Base-by-base conservation (phyloP, 495 filamentous ascomycete genomes). In the Penicillium nucicola region DNA sequence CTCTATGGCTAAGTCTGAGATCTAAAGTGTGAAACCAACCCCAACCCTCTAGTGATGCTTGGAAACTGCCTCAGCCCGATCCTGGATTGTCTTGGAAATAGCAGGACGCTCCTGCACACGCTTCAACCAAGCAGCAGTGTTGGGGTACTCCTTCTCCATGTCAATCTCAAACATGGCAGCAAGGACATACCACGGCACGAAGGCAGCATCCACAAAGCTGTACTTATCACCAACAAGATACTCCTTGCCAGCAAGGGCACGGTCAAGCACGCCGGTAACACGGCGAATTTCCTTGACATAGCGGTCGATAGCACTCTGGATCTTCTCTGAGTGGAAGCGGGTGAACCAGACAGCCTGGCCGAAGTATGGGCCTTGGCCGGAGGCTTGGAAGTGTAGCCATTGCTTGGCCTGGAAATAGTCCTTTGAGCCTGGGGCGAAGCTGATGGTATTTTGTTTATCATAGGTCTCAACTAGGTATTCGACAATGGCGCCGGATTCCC, bases 401-500 rank as follows among this genome's bases (percentile, higher is more conserved):
- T 89, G 85, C 57, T 82, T 82, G 30, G 75, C 71, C 2, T 68
- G 68, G 61, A 74, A 79, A 41, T 67, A 71, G 42, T 84, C 80
- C 18, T 62, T 64, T 1, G 75, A 67, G 25, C 72, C 74, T 12
- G 67, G 31, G 4, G 65, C 56, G 57, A 81, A 86, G 57, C 75
- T 82, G 46, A 90, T 56, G 49, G 75, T 82, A 49, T 81, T 66
- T 10, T 80, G 62, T 43, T 67, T 80, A 68, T 90, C 86, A 69
- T 90, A 91, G n/a, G 70, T 77, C 15, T 87, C 84, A 36, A 88
- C 59, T 14, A 90, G 69, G 60, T 91, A 91, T 50, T 84, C 71
- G 54, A 89, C 50, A 64, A 89, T 88, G 13, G 88, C 87, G 45
- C 85, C 87, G 5, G 82, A 85, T 58, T 90, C 86, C 84, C 84